A percentile compares a stretch with the other conserved stretches of the same genome.
phyloP scores from a whole-genome alignment of 768 basidiomycete genomes.

The Pleurotus tuber-regium region DNA sequence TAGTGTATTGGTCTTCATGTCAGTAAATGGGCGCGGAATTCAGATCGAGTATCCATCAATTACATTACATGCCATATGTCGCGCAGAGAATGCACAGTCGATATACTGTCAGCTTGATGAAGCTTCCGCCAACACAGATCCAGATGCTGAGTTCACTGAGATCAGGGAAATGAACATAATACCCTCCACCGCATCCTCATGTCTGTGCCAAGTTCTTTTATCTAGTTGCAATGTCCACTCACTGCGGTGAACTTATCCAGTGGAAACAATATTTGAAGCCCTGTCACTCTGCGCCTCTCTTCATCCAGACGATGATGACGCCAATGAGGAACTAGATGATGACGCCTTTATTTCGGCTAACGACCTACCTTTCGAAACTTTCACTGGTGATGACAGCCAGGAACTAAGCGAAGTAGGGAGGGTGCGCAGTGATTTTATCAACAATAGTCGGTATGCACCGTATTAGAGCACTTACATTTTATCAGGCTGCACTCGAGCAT shows the following conservation, averaged over 20 bases:
- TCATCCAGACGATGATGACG: constrained; percentile 60
- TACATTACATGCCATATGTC: constrained; percentile 90
- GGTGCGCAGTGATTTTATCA: constrained; percentile 89
- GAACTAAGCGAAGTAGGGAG: constrained; percentile 87
- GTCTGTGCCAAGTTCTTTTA: constrained; percentile 43
- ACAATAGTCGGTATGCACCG: constrained; percentile 74
- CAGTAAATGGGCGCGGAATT: constrained; percentile 68
- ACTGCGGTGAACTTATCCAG: constrained; percentile 34
- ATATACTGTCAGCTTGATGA: constrained; percentile 97
- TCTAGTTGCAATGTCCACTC: background rate
- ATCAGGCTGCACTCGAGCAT: constrained; percentile 77
- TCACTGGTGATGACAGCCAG: constrained; percentile 57
- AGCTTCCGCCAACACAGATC: constrained; percentile 29
- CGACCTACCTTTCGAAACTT: constrained; percentile 47
- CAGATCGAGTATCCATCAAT: constrained; percentile 86
- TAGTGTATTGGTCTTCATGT: constrained; percentile 79
- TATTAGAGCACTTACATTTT: constrained; percentile 60
- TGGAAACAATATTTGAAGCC: constrained; percentile 84
- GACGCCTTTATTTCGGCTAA: constrained; percentile 56
- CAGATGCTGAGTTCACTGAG: constrained; percentile 38
- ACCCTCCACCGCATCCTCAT: constrained; percentile 51
- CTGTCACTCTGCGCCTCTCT: constrained; percentile 82
- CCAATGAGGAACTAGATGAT: constrained; percentile 47
- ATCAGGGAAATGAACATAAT: constrained; percentile 84
- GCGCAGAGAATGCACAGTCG: constrained; percentile 59